A percentile compares a stretch with the other conserved stretches of the same genome.
Evolutionary conservation across 2,329 filamentous ascomycete species (phyloP).

Genomic region (Scopulariopsis brevicaulis): DNA sequence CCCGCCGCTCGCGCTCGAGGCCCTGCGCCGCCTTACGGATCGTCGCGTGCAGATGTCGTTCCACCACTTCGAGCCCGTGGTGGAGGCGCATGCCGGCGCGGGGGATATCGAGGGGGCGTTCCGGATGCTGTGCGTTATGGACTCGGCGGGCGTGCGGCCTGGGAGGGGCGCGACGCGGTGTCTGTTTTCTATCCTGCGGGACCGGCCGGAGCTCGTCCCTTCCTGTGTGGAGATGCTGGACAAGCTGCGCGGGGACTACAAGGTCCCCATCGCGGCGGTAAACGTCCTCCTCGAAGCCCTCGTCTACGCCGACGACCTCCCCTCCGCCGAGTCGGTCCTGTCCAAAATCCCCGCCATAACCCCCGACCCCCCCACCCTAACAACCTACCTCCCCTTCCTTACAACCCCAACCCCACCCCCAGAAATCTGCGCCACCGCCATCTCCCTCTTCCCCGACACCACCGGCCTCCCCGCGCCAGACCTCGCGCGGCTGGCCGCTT

Average conservation of each 20-base stretch:
- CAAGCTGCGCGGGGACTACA: constrained; percentile 25
- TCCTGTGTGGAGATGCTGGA: constrained; percentile 46
- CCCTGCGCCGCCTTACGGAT: constrained; percentile 53
- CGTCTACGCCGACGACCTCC: constrained; percentile 6
- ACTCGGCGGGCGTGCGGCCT: constrained; percentile 45
- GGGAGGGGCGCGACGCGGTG: constrained; percentile 49
- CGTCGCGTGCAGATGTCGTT: constrained; percentile 45
- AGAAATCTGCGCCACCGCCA: constrained; percentile 1
- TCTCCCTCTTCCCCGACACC: constrained; percentile 1
- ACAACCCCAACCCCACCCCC: constrained; percentile 7
- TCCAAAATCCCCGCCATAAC: constrained; percentile 8
- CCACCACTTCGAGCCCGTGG: constrained; percentile 70
- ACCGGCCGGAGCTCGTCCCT: constrained; percentile 29
- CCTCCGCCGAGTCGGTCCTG: constrained; percentile 8
- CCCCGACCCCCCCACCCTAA: constrained; percentile 9
- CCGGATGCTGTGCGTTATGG: constrained; percentile 63
- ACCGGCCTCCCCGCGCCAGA: not conserved
- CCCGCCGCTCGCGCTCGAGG: constrained; percentile 55
- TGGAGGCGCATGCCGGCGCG: constrained; percentile 54
- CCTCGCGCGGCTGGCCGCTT: not conserved
- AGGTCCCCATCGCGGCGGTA: constrained; percentile 24
- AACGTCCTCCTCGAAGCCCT: constrained; percentile 21
- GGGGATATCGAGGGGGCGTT: constrained; percentile 56
- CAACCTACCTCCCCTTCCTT: constrained; percentile 7
- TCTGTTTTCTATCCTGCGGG: constrained; percentile 45